Conservation (phyloP, 345 rosid species). For the Tarenaya hassleriana region DNA sequence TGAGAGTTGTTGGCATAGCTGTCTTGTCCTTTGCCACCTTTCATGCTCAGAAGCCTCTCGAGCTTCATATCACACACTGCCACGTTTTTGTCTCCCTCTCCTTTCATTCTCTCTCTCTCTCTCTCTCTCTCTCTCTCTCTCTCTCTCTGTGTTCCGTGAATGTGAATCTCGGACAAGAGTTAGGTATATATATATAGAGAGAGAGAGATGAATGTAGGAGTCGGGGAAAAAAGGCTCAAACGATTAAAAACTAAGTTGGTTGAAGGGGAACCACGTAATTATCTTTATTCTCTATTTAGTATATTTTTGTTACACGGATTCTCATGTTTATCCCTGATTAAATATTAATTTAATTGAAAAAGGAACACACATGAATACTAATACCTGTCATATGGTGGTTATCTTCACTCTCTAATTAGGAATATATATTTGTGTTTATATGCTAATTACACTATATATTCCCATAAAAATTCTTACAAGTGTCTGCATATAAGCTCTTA, state of each 20-base stretch:
- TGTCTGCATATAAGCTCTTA: no score
- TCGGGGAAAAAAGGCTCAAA: slow-evolving; percentile 7
- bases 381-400: no score
- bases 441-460: no score
- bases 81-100: slow-evolving; percentile 47
- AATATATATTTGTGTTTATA: no score
- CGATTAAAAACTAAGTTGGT: slow-evolving; percentile 13
- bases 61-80: slow-evolving; percentile 63
- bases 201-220: no score
- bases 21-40: slow-evolving; percentile 85
- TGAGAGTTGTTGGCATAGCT: slow-evolving; percentile 96
- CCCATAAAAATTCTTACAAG: no score
- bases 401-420: no score
- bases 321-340: no score
- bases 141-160: neutral
- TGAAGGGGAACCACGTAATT: slow-evolving; percentile 29
- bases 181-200: slow-evolving; percentile 20
- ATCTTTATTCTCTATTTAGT: no score
- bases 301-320: no score
- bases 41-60: slow-evolving; percentile 85
- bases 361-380: no score
- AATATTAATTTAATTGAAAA: no score
- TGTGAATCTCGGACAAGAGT: neutral
- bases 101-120: slow-evolving; percentile 37
- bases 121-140: slow-evolving; percentile 7